These are phyloP conservation scores for Backusella macrospora DNA, from an alignment of 192 early-diverging fungal genomes.

Conservation along the genomic window DNA sequence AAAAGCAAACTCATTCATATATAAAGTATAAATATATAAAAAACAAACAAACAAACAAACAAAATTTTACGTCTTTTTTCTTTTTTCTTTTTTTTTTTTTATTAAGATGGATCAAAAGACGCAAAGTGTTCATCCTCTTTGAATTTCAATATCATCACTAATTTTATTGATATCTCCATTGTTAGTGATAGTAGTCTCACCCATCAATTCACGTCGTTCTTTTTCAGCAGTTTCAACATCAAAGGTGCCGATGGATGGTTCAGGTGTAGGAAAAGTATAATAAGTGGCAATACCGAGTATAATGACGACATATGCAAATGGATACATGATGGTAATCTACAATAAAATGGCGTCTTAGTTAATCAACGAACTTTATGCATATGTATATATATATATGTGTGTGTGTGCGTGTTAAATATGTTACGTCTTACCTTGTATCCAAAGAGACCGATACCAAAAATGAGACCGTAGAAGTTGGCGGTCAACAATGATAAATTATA, in stretches of 20 bases:
- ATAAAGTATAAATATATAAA: slow-evolving; percentile 11
- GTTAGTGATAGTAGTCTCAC: slow-evolving; percentile 1
- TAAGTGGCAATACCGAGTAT: slow-evolving; percentile 71
- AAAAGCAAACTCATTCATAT: not conserved
- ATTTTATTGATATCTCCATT: not conserved
- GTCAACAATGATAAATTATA: slow-evolving; percentile 81
- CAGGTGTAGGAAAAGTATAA: slow-evolving; percentile 59
- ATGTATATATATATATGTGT: no score
- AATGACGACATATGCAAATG: slow-evolving; percentile 67
- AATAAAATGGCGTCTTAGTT: no score
- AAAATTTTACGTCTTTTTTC: slow-evolving; percentile 20
- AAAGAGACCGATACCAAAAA: slow-evolving; percentile 76
- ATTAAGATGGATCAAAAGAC: slow-evolving; percentile 38
- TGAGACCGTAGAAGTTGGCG: slow-evolving; percentile 77
- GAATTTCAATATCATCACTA: not conserved
- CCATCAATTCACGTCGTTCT: slow-evolving; percentile 32
- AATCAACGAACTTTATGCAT: no score
- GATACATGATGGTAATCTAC: slow-evolving; percentile 55
- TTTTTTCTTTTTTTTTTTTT: no score
- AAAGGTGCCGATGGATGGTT: slow-evolving; percentile 50
- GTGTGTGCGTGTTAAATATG: no score
- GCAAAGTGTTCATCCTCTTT: slow-evolving; percentile 31
- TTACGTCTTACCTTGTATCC: slow-evolving; percentile 48
- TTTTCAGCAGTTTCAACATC: slow-evolving; percentile 26
- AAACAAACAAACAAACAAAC: not conserved